These are phyloP conservation scores for Beta macrorhiza DNA, from an alignment of 179 eudicot species.

Conservation along the genomic window DNA sequence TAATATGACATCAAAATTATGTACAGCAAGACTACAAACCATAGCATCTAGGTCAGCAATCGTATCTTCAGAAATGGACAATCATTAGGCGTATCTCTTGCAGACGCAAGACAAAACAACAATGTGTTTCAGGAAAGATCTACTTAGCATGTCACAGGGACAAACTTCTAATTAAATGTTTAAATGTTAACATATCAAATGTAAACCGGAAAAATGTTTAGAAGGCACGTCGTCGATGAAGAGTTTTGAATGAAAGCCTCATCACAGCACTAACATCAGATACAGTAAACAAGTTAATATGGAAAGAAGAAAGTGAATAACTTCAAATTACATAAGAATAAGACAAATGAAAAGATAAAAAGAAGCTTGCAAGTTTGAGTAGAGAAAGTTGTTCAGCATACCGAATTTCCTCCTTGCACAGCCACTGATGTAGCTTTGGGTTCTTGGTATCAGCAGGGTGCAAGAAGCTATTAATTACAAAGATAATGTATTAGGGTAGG, in stretches of 20 bases:
- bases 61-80: not conserved
- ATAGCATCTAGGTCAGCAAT: not conserved
- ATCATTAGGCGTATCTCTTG: not conserved
- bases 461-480: constrained; percentile 58
- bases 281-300: not conserved
- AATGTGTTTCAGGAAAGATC: not conserved
- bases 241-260: not conserved
- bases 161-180: not conserved
- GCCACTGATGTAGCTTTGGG: constrained; percentile 77
- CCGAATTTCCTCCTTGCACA: constrained; percentile 96
- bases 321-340: not conserved
- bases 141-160: not conserved
- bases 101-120: not conserved
- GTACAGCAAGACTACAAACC: not conserved
- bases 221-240: not conserved
- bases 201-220: not conserved
- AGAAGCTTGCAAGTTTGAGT: not conserved
- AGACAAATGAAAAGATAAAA: not conserved
- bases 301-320: not conserved
- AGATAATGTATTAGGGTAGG: constrained; percentile 10
- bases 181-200: not conserved
- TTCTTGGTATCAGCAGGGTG: constrained; percentile 90
- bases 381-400: constrained; percentile 26
- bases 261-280: not conserved
- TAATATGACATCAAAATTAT: not conserved